Percentiles rank a stretch among this genome's conserved stretches.
Evolutionary conservation across 2,329 filamentous ascomycete genomes (phyloP).

Genomic region (Didymella pinodella): DNA sequence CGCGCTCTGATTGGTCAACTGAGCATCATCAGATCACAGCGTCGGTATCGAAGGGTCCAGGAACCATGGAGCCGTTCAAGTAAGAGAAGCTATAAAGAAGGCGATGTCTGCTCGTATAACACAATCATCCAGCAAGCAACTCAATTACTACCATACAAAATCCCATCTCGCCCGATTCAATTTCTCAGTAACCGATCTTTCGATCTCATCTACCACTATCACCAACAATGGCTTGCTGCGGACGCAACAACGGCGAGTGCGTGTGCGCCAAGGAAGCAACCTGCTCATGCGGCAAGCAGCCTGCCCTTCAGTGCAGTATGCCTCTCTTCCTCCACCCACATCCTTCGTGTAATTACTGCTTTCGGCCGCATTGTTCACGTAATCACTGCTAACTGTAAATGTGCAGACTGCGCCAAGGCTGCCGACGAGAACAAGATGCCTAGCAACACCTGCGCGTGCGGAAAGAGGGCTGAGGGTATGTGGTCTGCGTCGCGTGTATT

Average conservation of each 20-base stretch:
- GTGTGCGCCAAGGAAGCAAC: conserved; percentile 66
- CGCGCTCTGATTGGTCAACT: conserved; percentile 39
- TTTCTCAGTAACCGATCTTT: conserved; percentile 8
- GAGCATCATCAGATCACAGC: conserved; percentile 32
- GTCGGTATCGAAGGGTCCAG: conserved; percentile 28
- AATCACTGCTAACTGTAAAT: conserved; percentile 8
- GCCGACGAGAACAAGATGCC: conserved; percentile 74
- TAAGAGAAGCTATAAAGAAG: conserved; percentile 34
- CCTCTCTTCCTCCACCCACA: conserved; percentile 23
- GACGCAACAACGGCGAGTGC: conserved; percentile 63
- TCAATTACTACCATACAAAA: conserved; percentile 6
- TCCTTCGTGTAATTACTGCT: conserved; percentile 25
- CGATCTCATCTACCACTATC: conserved; percentile 16
- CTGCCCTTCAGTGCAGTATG: conserved; percentile 79
- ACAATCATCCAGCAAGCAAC: conserved; percentile 16
- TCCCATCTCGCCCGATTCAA: neutral
- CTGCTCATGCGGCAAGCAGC: conserved; percentile 90
- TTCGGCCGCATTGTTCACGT: conserved; percentile 15
- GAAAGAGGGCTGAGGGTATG: conserved; percentile 74
- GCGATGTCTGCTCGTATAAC: conserved; percentile 7
- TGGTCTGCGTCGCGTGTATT: neutral
- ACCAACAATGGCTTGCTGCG: conserved; percentile 64
- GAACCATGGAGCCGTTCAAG: conserved; percentile 23
- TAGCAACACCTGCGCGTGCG: conserved; percentile 78
- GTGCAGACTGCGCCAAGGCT: conserved; percentile 73